A percentile compares a stretch with the other conserved stretches of the same genome.
These are phyloP conservation scores for Penicillium sp. DNA, from an alignment of 2,329 filamentous ascomycete genomes.

Conservation along the genomic window DNA sequence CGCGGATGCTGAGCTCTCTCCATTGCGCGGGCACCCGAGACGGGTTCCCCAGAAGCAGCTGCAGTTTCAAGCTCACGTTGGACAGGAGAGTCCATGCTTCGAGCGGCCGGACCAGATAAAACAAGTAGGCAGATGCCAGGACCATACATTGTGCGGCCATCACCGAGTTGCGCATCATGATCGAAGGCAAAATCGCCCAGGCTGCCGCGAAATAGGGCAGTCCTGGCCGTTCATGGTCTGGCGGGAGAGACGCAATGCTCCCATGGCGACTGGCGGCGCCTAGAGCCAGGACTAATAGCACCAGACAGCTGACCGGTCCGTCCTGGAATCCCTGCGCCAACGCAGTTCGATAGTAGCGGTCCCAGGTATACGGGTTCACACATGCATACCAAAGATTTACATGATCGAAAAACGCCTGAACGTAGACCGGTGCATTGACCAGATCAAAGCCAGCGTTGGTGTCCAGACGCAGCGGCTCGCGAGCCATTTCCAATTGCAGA, in stretches of 20 bases:
- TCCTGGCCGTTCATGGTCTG: conserved; percentile 65
- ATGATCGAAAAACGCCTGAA: conserved; percentile 71
- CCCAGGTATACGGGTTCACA: conserved; percentile 77
- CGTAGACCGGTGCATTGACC: conserved; percentile 67
- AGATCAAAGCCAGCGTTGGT: conserved; percentile 61
- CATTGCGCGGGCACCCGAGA: conserved; percentile 64
- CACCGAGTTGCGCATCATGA: conserved; percentile 75
- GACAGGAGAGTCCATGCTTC: conserved; percentile 78
- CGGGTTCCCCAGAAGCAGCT: conserved; percentile 68
- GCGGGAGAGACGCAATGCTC: conserved; percentile 66
- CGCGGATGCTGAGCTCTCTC: conserved; percentile 66
- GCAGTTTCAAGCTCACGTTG: conserved; percentile 73
- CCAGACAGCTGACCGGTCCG: conserved; percentile 75
- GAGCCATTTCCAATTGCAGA: conserved; percentile 72
- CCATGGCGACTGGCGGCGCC: conserved; percentile 70
- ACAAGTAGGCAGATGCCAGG: conserved; percentile 72
- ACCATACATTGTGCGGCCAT: conserved; percentile 74
- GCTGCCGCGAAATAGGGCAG: conserved; percentile 74
- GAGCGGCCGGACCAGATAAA: conserved; percentile 73
- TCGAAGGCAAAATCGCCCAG: conserved; percentile 68
- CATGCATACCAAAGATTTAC: conserved; percentile 84
- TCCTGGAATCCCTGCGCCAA: conserved; percentile 70
- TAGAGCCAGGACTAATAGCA: conserved; percentile 69
- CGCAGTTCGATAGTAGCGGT: conserved; percentile 66
- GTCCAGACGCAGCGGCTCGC: conserved; percentile 61